Percentiles rank a stretch among this genome's conserved stretches.
phyloP scores from a whole-genome alignment of 139 green algal genomes.

The Zygnema cylindricum region DNA sequence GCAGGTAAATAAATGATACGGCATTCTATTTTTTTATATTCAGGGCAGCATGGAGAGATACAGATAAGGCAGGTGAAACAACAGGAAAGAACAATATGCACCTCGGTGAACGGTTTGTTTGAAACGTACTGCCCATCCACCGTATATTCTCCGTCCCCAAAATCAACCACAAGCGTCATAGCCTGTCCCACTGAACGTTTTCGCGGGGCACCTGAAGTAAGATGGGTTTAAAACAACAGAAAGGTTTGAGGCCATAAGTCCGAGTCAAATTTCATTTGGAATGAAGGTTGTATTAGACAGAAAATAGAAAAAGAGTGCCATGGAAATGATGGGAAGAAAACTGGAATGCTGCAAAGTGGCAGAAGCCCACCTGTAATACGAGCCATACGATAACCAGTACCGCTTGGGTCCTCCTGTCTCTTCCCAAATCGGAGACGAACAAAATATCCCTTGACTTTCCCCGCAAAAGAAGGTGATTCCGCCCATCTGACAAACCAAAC shows the following conservation, averaged over 20 bases:
- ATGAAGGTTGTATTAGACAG: neutral
- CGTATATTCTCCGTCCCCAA: slow-evolving; percentile 39
- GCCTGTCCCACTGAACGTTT: neutral
- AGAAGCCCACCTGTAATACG: neutral
- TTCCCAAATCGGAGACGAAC: slow-evolving; percentile 45
- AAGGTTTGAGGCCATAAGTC: neutral
- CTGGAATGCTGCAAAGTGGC: neutral
- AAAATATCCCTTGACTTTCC: slow-evolving; percentile 36
- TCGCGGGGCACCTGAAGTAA: neutral
- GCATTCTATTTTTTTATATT: too few relatives aligned
- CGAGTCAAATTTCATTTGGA: neutral
- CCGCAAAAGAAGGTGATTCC: neutral
- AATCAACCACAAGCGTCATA: slow-evolving; percentile 24
- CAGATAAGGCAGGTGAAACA: too few relatives aligned
- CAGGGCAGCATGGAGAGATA: too few relatives aligned
- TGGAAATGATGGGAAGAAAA: neutral
- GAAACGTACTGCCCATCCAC: slow-evolving; percentile 50
- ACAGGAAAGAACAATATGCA: too few relatives aligned
- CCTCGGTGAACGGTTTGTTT: slow-evolving; percentile 46
- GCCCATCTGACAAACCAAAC: slow-evolving; percentile 12
- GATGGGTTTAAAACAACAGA: neutral
- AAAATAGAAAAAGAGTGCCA: slow-evolving; percentile 3
- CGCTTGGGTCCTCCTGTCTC: slow-evolving; percentile 9
- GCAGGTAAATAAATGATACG: too few relatives aligned
- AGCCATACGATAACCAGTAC: slow-evolving; percentile 41